Percentiles rank a stretch among this genome's conserved stretches.
phyloP scores from a whole-genome alignment of 2,329 filamentous ascomycete species.

The Pseudogymnoascus sp. region DNA sequence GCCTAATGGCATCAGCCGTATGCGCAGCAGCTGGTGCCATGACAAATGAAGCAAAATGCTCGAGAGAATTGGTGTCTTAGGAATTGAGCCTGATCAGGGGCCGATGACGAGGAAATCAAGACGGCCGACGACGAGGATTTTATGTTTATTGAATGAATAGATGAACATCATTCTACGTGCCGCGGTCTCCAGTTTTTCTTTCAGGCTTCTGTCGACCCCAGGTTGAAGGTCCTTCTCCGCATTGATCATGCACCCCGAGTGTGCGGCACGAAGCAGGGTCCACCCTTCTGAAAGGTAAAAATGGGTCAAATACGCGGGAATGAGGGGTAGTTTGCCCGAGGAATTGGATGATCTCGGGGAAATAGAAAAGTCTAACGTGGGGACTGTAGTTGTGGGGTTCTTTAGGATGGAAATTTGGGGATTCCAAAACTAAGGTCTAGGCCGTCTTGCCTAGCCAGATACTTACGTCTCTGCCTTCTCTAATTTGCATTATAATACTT shows the following conservation, averaged over 20 bases:
- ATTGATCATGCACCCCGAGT: constrained; percentile 1
- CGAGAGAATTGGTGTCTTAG: background rate
- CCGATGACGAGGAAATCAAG: background rate
- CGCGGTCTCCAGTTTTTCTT: background rate
- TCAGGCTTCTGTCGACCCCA: background rate
- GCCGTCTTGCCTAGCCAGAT: background rate
- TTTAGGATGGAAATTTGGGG: background rate
- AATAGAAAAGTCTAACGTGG: background rate
- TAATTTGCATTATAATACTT: background rate
- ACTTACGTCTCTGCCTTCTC: background rate
- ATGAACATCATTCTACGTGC: background rate
- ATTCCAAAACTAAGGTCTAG: background rate
- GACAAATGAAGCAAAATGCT: constrained; percentile 12
- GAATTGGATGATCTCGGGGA: background rate
- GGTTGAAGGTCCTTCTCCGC: background rate
- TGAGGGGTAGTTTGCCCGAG: background rate
- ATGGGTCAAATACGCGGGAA: background rate
- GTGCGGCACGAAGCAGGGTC: background rate
- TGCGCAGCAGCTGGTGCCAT: constrained; percentile 24
- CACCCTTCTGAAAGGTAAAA: background rate
- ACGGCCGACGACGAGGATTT: constrained; percentile 11
- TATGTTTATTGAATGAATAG: background rate
- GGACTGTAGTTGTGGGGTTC: background rate
- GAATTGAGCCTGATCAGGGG: background rate
- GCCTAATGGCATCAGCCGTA: constrained; percentile 20